These are phyloP conservation scores for Phaffia tasmanica DNA, from an alignment of 768 basidiomycete genomes.

Conservation along the genomic window DNA sequence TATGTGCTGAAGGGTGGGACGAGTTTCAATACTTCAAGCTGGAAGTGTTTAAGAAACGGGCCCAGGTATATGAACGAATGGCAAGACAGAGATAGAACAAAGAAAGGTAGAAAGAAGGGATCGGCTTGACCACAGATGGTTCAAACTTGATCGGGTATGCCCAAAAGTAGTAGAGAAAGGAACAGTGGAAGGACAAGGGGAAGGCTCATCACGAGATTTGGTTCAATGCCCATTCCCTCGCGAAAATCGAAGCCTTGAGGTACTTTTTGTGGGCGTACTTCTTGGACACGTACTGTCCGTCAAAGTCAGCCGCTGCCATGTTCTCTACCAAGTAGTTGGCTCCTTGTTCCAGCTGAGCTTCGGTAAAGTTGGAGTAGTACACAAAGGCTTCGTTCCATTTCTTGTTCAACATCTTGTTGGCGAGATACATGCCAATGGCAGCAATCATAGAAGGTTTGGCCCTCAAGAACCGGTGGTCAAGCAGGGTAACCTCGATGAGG, in stretches of 20 bases:
- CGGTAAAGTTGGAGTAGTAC: constrained; percentile 83
- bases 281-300: constrained; percentile 77
- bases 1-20: not conserved
- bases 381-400: constrained; percentile 89
- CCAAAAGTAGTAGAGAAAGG: not conserved
- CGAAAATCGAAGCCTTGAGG: constrained; percentile 18
- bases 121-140: not conserved
- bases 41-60: not conserved
- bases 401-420: constrained; percentile 83
- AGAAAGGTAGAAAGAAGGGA: not conserved
- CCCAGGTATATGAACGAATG: not conserved
- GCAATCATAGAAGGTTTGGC: constrained; percentile 89
- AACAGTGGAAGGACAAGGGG: not conserved
- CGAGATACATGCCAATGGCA: constrained; percentile 93
- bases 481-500: constrained; percentile 84
- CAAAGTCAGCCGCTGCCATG: constrained; percentile 65
- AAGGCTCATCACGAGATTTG: not conserved
- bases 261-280: constrained; percentile 91
- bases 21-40: not conserved
- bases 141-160: not conserved
- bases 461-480: constrained; percentile 84
- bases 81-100: not conserved
- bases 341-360: constrained; percentile 71
- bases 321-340: constrained; percentile 72
- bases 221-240: constrained; percentile 21